phyloP scores from a whole-genome alignment of 352 stramenopile species.

The Peronosclerospora sorghi region DNA sequence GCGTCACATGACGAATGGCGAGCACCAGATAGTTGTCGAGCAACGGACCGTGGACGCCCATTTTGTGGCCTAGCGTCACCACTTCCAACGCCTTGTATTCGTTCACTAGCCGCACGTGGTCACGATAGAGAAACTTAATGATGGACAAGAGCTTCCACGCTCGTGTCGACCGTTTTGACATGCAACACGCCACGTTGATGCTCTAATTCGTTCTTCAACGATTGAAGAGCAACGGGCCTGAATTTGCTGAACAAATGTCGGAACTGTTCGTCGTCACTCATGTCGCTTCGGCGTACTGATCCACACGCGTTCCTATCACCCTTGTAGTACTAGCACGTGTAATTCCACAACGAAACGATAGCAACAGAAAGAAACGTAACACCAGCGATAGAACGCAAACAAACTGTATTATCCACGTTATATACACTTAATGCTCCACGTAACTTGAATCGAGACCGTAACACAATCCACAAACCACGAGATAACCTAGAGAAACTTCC shows the following conservation, averaged over 20 bases:
- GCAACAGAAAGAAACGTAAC: no score
- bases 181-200: conserved; percentile 18
- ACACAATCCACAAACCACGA: no score
- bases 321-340: no score
- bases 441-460: no score
- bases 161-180: conserved; percentile 29
- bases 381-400: no score
- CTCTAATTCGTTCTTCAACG: not conserved
- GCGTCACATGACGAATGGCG: conserved; percentile 19
- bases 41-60: conserved; percentile 25
- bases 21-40: conserved; percentile 32
- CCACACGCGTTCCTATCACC: no score
- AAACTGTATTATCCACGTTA: no score
- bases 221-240: not conserved
- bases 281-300: no score
- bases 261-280: no score
- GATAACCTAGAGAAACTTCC: no score
- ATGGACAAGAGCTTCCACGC: conserved; percentile 28
- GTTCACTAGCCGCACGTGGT: conserved; percentile 23
- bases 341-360: no score
- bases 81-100: conserved; percentile 24
- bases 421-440: no score
- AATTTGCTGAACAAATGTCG: conserved; percentile 15
- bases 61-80: conserved; percentile 34
- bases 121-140: conserved; percentile 50